Base-by-base conservation (phyloP, 805 yeast species). In the Saturnispora quitensis region DNA sequence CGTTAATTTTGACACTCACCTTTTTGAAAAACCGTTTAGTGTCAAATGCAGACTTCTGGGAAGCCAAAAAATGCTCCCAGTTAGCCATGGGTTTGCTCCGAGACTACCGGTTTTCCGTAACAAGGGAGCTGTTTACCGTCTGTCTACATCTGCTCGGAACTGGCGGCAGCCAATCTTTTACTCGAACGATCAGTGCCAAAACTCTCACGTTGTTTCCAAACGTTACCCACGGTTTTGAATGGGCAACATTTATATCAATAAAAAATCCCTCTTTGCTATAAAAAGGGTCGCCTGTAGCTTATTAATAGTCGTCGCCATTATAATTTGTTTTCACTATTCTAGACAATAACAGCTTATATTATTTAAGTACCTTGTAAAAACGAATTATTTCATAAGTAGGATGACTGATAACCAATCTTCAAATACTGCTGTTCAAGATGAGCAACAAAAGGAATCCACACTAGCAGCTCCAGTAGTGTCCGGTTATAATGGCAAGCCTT, bases 321-420 rank as follows among this genome's bases (percentile, higher is more conserved):
- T 7, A 18, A 38, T 4, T 1, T 7, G 12, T 18, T 18, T 12
- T n/a, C 4, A 18, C 20, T 17, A 38, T 8, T 17, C 20, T n/a
- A 9, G 18, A 10, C 22, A n/a, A 36, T 35, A 17, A 36, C 17
- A 20, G 7, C 22, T n/a, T 42, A 22, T 5, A 25, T 17, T 24
- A n/a, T 43, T 27, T 6, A 27, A n/a, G 24, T 12, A 12, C 4
- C 34, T 31, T 12, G 13, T 31, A 9, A 12, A 9, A 13, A 9
- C 15, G 9, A 4, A 10, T 8, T 31, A 25, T 25, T 31, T 31
- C 13, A 31, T 31, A 31, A 24, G n/a, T 38, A 53, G 7, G 12
- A 60, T 60, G 64, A 55, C 64, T 43, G 62, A 58, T 27, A 53
- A 52, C 13, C 56, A 59, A 25, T 61, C 64, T 12, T 60, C 60